Evolutionary conservation across 768 basidiomycete genomes (phyloP).

Genomic region (Pleurotus platypus): DNA sequence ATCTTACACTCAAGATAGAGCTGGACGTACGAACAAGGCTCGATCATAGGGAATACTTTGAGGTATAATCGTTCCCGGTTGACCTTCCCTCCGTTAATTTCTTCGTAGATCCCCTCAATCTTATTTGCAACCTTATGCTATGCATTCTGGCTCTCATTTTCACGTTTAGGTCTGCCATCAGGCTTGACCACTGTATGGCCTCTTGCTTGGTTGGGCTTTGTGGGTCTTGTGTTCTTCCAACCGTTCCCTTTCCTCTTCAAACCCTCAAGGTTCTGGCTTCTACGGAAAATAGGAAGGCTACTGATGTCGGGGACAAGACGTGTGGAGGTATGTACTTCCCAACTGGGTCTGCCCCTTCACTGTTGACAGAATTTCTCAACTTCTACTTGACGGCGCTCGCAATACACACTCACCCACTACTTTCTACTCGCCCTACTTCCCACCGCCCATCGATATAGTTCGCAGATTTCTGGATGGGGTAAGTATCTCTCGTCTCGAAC

Average conservation of each 20-base stretch:
- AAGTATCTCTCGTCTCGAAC: constrained; percentile 17
- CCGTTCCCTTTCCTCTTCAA: constrained; percentile 69
- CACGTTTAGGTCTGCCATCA: constrained; percentile 48
- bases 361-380: neutral
- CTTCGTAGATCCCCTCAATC: constrained; percentile 68
- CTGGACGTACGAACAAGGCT: constrained; percentile 66
- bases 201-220: constrained; percentile 72
- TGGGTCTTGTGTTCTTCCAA: constrained; percentile 59
- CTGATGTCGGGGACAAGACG: constrained; percentile 63
- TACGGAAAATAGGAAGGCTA: constrained; percentile 60
- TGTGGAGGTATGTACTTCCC: constrained; percentile 60
- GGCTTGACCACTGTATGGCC: constrained; percentile 75
- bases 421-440: neutral
- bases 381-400: neutral
- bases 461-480: constrained; percentile 90
- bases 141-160: constrained; percentile 84
- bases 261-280: constrained; percentile 77
- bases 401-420: neutral
- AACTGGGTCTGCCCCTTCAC: neutral
- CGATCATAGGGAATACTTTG: constrained; percentile 73
- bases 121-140: constrained; percentile 72
- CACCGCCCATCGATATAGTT: constrained; percentile 42
- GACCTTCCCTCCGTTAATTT: constrained; percentile 10
- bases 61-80: constrained; percentile 27
- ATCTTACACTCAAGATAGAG: constrained; percentile 35